Conservation (phyloP, 2,329 filamentous ascomycete genomes). For the Trichoderma sp. region DNA sequence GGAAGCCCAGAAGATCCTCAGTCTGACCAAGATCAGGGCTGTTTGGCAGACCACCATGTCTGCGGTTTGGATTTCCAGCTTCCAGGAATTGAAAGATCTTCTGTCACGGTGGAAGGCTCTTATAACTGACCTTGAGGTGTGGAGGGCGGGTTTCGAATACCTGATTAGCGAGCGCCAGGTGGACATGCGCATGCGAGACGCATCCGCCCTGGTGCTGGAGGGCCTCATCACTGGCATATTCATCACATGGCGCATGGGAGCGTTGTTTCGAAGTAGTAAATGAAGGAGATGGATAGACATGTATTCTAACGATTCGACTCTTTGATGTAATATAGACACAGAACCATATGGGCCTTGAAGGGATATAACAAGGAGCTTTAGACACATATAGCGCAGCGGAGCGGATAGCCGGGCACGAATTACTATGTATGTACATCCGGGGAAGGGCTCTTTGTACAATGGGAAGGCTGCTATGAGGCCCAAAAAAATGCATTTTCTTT, state of each 20-base stretch:
- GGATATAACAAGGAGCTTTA: slow-evolving; percentile 21
- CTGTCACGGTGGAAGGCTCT: slow-evolving; percentile 44
- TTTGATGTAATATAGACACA: slow-evolving; percentile 23
- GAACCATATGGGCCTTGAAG: slow-evolving; percentile 13
- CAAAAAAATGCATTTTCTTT: background rate
- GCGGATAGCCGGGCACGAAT: background rate
- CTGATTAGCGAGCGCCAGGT: slow-evolving; percentile 67
- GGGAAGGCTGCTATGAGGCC: background rate
- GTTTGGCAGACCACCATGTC: slow-evolving; percentile 6
- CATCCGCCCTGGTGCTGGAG: slow-evolving; percentile 69
- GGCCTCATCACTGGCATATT: slow-evolving; percentile 67
- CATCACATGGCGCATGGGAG: slow-evolving; percentile 55
- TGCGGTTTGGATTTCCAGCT: slow-evolving; percentile 2
- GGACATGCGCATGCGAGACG: slow-evolving; percentile 66
- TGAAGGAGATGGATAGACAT: slow-evolving; percentile 27
- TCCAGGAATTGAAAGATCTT: slow-evolving; percentile 43
- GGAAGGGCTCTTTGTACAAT: background rate
- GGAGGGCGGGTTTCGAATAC: slow-evolving; percentile 55
- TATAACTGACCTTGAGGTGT: slow-evolving; percentile 44
- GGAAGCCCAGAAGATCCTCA: background rate
- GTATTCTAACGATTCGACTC: slow-evolving; percentile 23
- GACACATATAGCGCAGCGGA: slow-evolving; percentile 1
- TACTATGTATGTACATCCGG: background rate
- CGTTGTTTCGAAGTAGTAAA: slow-evolving; percentile 48
- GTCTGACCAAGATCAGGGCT: background rate